phyloP scores from a whole-genome alignment of 345 rosid species.

The Ceriops zippeliana region DNA sequence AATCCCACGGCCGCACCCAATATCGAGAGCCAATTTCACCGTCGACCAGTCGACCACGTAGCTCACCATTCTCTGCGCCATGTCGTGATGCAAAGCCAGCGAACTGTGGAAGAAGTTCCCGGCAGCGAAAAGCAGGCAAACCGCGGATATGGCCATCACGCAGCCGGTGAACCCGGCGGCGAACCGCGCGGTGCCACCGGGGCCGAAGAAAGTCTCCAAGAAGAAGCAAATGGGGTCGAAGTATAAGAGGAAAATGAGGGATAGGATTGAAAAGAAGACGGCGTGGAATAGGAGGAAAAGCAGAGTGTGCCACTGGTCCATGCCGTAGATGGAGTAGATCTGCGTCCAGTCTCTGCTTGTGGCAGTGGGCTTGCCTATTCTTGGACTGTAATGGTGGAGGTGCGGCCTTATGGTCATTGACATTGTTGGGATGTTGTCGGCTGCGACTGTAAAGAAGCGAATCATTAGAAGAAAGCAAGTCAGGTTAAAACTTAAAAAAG shows the following conservation, averaged over 20 bases:
- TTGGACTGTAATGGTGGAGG: slow-evolving; percentile 13
- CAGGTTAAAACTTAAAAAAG: neutral
- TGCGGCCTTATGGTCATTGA: slow-evolving; percentile 20
- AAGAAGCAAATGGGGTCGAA: slow-evolving; percentile 56
- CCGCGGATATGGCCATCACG: slow-evolving; percentile 62
- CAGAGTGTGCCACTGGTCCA: slow-evolving; percentile 86
- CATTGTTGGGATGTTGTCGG: slow-evolving; percentile 2
- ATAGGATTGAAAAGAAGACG: slow-evolving; percentile 56
- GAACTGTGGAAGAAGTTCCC: slow-evolving; percentile 85
- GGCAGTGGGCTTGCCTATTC: slow-evolving; percentile 20
- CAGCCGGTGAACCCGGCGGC: slow-evolving; percentile 76
- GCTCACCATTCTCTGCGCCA: slow-evolving; percentile 91
- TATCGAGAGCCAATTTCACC: slow-evolving; percentile 81
- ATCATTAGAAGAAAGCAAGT: neutral
- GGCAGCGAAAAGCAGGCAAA: slow-evolving; percentile 74
- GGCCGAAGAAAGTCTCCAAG: slow-evolving; percentile 35
- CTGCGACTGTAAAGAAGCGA: neutral
- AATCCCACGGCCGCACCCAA: slow-evolving; percentile 95
- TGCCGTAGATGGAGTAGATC: slow-evolving; percentile 91
- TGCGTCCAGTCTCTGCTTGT: slow-evolving; percentile 69
- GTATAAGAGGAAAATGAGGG: slow-evolving; percentile 61
- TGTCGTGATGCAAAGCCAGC: slow-evolving; percentile 63
- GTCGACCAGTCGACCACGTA: slow-evolving; percentile 82
- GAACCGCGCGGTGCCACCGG: slow-evolving; percentile 51
- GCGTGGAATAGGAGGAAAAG: slow-evolving; percentile 62